phyloP scores from a whole-genome alignment of 2,329 filamentous ascomycete species.

The Ceratocystis colombiana region DNA sequence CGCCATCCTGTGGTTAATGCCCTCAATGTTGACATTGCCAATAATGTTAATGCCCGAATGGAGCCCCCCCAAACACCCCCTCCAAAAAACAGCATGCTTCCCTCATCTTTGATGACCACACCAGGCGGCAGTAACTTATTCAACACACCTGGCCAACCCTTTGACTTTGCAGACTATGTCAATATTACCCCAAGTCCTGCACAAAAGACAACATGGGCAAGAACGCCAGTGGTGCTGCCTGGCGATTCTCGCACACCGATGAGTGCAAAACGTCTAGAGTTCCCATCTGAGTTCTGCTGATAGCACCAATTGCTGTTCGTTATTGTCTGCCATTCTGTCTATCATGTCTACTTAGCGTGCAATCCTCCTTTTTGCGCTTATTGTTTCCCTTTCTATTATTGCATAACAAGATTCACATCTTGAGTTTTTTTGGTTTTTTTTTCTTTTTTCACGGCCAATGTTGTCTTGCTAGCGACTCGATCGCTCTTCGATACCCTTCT shows the following conservation, averaged over 20 bases:
- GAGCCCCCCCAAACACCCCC: conserved; percentile 67
- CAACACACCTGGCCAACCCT: conserved; percentile 68
- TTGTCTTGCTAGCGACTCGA: conserved; percentile 15
- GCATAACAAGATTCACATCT: not conserved
- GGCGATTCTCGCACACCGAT: conserved; percentile 39
- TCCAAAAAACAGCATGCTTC: conserved; percentile 55
- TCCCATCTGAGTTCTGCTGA: conserved; percentile 25
- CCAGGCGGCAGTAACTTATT: conserved; percentile 60
- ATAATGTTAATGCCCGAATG: conserved; percentile 43
- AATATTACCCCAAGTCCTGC: conserved; percentile 95
- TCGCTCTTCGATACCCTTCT: conserved; percentile 25
- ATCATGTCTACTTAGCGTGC: not conserved
- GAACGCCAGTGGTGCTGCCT: conserved; percentile 56
- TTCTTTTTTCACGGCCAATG: conserved; percentile 7
- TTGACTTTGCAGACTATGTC: conserved; percentile 94
- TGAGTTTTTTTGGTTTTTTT: not conserved
- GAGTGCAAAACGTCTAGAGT: conserved; percentile 24
- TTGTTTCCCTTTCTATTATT: not conserved
- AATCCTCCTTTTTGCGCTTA: not conserved
- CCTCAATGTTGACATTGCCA: conserved; percentile 42
- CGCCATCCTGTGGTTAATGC: conserved; percentile 14
- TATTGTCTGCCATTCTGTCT: conserved; percentile 17
- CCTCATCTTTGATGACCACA: conserved; percentile 82
- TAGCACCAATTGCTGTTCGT: conserved; percentile 14
- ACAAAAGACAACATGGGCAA: conserved; percentile 62